Evolutionary conservation across 2,329 filamentous ascomycete genomes (phyloP).

Genomic region (Penicillium sp.): DNA sequence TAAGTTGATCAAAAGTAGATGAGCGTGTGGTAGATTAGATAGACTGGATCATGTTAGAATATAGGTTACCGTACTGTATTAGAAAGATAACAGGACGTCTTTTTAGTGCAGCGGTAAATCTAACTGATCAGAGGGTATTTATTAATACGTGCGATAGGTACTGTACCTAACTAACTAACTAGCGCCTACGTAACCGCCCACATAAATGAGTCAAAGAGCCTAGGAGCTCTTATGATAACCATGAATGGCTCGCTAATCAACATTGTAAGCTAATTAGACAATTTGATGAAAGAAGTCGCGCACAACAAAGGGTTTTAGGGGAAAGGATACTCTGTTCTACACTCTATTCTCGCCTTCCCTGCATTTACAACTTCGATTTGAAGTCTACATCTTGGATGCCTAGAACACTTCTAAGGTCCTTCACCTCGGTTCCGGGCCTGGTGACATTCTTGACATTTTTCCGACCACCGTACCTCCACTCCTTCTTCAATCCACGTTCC

Average conservation of each 20-base stretch:
- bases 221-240: too few relatives aligned
- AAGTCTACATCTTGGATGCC: neutral
- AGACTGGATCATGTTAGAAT: too few relatives aligned
- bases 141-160: too few relatives aligned
- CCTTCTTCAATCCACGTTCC: slow-evolving; percentile 7
- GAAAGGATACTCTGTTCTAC: neutral
- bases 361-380: neutral
- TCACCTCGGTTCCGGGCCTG: slow-evolving; percentile 5
- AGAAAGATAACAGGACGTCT: neutral
- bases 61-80: too few relatives aligned
- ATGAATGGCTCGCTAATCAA: neutral
- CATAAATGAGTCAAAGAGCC: neutral
- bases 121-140: too few relatives aligned
- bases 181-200: too few relatives aligned
- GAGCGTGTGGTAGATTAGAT: neutral
- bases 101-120: too few relatives aligned
- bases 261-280: too few relatives aligned
- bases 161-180: too few relatives aligned
- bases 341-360: neutral
- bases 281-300: too few relatives aligned
- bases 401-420: slow-evolving; percentile 5
- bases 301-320: neutral
- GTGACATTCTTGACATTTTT: slow-evolving; percentile 7
- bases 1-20: neutral
- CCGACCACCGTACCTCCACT: slow-evolving; percentile 9